Evolutionary conservation across 495 filamentous ascomycete species (phyloP).

Genomic region (Talaromyces borbonicus): DNA sequence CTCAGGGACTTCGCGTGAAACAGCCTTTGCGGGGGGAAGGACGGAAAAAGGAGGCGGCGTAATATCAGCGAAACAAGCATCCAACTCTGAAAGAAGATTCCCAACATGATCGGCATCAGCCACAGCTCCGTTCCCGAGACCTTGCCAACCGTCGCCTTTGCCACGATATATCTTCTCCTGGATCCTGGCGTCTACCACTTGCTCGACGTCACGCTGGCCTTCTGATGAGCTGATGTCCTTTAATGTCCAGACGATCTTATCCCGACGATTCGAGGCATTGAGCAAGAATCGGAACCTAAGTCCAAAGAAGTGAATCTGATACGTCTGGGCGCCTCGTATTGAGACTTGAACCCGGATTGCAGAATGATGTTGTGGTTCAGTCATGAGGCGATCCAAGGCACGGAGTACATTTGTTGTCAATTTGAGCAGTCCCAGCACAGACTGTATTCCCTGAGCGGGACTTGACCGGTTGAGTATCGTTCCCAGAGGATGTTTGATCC

Average conservation of each 20-base stretch:
- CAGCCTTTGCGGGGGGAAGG: background rate
- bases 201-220: conserved; percentile 9
- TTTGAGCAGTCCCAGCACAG: conserved; percentile 42
- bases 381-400: conserved; percentile 43
- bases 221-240: conserved; percentile 20
- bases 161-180: conserved; percentile 29
- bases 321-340: conserved; percentile 33
- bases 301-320: conserved; percentile 32
- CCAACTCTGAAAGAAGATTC: conserved; percentile 27
- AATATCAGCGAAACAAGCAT: conserved; percentile 17
- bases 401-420: conserved; percentile 60
- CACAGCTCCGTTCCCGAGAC: conserved; percentile 36
- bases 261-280: conserved; percentile 18
- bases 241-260: conserved; percentile 32
- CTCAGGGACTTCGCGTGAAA: background rate
- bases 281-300: conserved; percentile 29
- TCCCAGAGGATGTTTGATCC: conserved; percentile 55
- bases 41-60: background rate
- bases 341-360: conserved; percentile 25
- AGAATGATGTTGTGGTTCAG: conserved; percentile 15
- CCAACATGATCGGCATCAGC: conserved; percentile 30
- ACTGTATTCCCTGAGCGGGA: conserved; percentile 40
- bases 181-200: conserved; percentile 12
- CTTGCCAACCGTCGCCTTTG: conserved; percentile 39
- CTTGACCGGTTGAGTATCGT: conserved; percentile 46